Base-by-base conservation (phyloP, 352 stramenopile genomes). In the Pythium catenulatum region DNA sequence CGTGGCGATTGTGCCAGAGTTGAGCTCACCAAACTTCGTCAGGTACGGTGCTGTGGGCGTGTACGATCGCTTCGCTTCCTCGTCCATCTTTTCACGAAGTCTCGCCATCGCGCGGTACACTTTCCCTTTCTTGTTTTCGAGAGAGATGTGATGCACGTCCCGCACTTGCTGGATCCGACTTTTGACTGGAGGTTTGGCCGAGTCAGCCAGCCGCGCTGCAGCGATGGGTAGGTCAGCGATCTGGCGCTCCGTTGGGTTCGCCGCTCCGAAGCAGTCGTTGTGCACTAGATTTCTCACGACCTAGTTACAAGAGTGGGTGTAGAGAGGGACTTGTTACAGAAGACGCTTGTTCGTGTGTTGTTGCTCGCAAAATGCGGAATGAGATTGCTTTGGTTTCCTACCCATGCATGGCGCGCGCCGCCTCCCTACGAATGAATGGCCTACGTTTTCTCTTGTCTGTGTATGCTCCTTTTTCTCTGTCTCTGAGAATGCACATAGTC, bases 231-330 rank as follows among this genome's bases (percentile, higher is more conserved):
- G 36, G 3, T 50, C 52, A 25, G 74, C 54, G 46, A 82, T 82
- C 58, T 82, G 74, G 4, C 41, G 36, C 56, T 59, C 56, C 32
- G 74, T 82, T 5, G 74, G 56, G 14, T 48, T 82, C 8, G 74
- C 41, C 5, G 45, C 63, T 3, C 5, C 6, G n/a, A 65, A 19
- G 45, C 74, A 82, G 58, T 82, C 41, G 41, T 43, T 82, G 74
- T 82, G 74, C 54, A 63, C 41, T 25, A 74, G 23, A 27, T 82
- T 72, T n/a, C n/a, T n/a, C n/a, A n/a, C n/a, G n/a, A n/a, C n/a
- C n/a, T n/a, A n/a, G n/a, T n/a, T n/a, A n/a, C n/a, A n/a, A n/a
- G n/a, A n/a, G n/a, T n/a, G n/a, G n/a, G n/a, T n/a, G n/a, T n/a
- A n/a, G n/a, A n/a, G n/a, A n/a, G n/a, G n/a, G n/a, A n/a, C n/a